These are phyloP conservation scores for Myriosclerotinia scirpicola DNA, from an alignment of 2,329 filamentous ascomycete genomes.

Conservation along the genomic window DNA sequence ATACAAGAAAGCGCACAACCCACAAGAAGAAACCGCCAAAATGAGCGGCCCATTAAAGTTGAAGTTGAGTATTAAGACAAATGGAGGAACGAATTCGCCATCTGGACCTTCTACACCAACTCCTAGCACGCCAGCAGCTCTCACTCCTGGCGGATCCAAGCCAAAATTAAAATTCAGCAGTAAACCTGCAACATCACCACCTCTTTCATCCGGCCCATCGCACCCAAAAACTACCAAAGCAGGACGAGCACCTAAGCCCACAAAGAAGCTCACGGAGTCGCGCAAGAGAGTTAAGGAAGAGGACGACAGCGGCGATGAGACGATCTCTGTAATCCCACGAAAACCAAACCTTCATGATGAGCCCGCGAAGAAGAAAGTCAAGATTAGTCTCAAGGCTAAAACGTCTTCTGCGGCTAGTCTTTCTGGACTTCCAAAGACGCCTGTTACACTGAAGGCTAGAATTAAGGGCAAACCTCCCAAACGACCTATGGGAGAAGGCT, in stretches of 20 bases:
- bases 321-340: constrained; percentile 31
- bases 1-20: background rate
- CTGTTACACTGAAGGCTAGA: constrained; percentile 55
- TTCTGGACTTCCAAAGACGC: constrained; percentile 33
- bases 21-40: constrained; percentile 15
- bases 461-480: constrained; percentile 66
- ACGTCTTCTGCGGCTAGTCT: constrained; percentile 15
- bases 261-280: constrained; percentile 57
- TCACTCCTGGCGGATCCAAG: constrained; percentile 32
- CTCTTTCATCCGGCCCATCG: constrained; percentile 27
- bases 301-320: constrained; percentile 50
- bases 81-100: constrained; percentile 17
- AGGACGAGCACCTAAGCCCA: constrained; percentile 59
- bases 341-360: background rate
- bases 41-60: constrained; percentile 34
- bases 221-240: constrained; percentile 55
- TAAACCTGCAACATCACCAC: constrained; percentile 32
- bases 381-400: constrained; percentile 39
- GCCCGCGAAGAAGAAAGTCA: constrained; percentile 49
- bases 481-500: constrained; percentile 79
- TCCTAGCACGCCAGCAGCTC: constrained; percentile 25
- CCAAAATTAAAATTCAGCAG: constrained; percentile 40
- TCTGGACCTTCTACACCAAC: constrained; percentile 25
- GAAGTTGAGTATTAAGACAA: constrained; percentile 26
- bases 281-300: constrained; percentile 59